These are phyloP conservation scores for Goffeauzyma gilvescens DNA, from an alignment of 768 basidiomycete genomes.

Conservation along the genomic window DNA sequence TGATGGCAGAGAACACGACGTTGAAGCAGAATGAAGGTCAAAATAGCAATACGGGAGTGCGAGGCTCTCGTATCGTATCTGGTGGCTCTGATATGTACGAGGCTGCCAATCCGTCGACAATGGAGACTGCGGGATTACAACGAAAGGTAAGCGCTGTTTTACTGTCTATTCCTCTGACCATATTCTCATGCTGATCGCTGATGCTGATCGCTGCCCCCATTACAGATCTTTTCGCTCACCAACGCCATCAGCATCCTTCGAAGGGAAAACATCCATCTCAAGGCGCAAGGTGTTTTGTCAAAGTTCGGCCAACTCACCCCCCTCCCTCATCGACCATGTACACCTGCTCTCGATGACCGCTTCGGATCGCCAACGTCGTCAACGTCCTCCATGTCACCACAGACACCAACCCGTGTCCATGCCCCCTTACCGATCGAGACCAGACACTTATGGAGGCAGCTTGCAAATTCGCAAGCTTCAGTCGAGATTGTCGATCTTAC, in stretches of 20 bases:
- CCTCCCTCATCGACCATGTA: conserved; percentile 38
- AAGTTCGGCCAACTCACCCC: conserved; percentile 59
- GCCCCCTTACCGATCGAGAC: conserved; percentile 37
- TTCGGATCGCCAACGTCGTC: conserved; percentile 40
- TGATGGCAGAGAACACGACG: too few relatives aligned
- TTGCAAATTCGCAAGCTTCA: conserved; percentile 63
- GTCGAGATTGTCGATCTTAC: conserved; percentile 71
- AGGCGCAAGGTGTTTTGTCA: conserved; percentile 70
- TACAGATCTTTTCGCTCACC: conserved; percentile 70
- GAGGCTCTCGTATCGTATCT: conserved; percentile 69
- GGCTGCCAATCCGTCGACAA: background rate
- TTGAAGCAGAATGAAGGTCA: too few relatives aligned
- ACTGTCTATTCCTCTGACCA: too few relatives aligned
- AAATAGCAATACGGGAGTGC: too few relatives aligned
- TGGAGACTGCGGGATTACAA: too few relatives aligned
- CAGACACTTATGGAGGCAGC: conserved; percentile 70
- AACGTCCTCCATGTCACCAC: conserved; percentile 38
- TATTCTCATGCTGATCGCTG: background rate
- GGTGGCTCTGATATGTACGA: conserved; percentile 47
- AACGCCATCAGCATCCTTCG: conserved; percentile 82
- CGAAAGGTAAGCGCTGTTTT: too few relatives aligned
- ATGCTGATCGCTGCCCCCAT: conserved; percentile 4
- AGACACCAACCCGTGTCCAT: conserved; percentile 11
- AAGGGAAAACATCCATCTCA: conserved; percentile 79
- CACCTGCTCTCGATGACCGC: conserved; percentile 19